phyloP scores from a whole-genome alignment of 2,329 filamentous ascomycete genomes.

The Xylariales sp. region DNA sequence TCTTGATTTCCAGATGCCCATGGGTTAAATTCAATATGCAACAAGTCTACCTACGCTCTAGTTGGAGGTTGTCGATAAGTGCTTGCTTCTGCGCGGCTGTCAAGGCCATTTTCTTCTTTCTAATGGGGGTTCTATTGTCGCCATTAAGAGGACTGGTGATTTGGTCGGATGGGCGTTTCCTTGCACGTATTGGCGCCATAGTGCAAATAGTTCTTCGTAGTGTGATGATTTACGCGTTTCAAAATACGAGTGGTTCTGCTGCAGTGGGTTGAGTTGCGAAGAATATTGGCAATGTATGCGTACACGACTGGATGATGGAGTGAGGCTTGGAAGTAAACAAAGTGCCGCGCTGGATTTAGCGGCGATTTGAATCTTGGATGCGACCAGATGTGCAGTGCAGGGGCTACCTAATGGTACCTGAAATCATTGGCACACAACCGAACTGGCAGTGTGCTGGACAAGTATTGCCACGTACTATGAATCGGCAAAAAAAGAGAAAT shows the following conservation, averaged over 20 bases:
- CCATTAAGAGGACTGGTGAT: conserved; percentile 21
- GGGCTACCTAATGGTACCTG: conserved; percentile 13
- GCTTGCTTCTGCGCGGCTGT: conserved; percentile 75
- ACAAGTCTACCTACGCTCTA: conserved; percentile 63
- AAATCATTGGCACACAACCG: too few species aligned
- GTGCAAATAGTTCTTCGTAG: too few species aligned
- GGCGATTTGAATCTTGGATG: not conserved
- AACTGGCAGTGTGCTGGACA: too few species aligned
- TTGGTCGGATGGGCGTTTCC: conserved; percentile 40
- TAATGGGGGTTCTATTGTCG: conserved; percentile 52
- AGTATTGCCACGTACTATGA: too few species aligned
- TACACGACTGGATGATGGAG: conserved; percentile 1
- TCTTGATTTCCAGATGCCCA: too few species aligned
- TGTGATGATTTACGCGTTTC: not conserved
- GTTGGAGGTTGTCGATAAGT: conserved; percentile 81
- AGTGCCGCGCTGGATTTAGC: conserved; percentile 13
- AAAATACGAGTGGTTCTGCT: not conserved
- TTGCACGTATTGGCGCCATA: conserved; percentile 44
- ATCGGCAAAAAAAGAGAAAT: too few species aligned
- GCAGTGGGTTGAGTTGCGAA: not conserved
- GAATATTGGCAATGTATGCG: not conserved
- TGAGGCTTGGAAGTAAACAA: conserved; percentile 34
- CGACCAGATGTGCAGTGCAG: too few species aligned
- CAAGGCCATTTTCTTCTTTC: conserved; percentile 57
- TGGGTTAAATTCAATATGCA: not conserved